Evolutionary conservation across 2,329 filamentous ascomycete genomes (phyloP), one percentile per base, ranked within the genome.

Genomic region (Fusarium concolor): DNA sequence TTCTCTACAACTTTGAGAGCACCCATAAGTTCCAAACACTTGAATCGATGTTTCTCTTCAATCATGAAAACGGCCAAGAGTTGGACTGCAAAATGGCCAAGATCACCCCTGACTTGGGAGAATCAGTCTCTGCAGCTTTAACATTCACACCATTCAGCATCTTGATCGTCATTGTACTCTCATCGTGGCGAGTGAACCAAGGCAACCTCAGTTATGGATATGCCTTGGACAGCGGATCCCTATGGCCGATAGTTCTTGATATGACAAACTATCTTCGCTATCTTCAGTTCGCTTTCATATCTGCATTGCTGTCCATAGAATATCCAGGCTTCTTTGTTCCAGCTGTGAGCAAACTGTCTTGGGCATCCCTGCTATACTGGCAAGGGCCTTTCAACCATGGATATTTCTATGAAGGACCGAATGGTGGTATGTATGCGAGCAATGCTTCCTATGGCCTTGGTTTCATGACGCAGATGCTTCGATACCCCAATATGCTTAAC

Each of bases 401-500:
- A 0, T 22, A 56, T 10, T 11, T 24, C n/a, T 39, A 56, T 10
- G 24, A 56, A 8, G 44, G 44, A 8, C 44, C 52, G 4, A 39
- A 10, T 2, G 44, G 52, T 3, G 44, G 33, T 20, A 56, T 56
- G 52, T 56, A 56, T n/a, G 4, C 52, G 4, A 56, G 44, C 26
- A 56, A 56, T 50, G 43, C 26, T 10, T 50, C 43, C 4, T 56
- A 31, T 26, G 44, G 52, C 10, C 52, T 56, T 18, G 35, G 20
- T 20, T 50, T 26, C 26, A 51, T 56, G 52, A 29, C 33, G 0
- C 52, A 56, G 18, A 39, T 56, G 44, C 44, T 51, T 5, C 24
- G 44, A 2, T 51, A 55, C 11, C 52, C 44, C 1, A 39, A 56
- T 3, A 39, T 38, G 18, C 44, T 56, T 2, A 29, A 50, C n/a